phyloP scores from a whole-genome alignment of 23 red algal genomes.

The Chondrus crispus region DNA sequence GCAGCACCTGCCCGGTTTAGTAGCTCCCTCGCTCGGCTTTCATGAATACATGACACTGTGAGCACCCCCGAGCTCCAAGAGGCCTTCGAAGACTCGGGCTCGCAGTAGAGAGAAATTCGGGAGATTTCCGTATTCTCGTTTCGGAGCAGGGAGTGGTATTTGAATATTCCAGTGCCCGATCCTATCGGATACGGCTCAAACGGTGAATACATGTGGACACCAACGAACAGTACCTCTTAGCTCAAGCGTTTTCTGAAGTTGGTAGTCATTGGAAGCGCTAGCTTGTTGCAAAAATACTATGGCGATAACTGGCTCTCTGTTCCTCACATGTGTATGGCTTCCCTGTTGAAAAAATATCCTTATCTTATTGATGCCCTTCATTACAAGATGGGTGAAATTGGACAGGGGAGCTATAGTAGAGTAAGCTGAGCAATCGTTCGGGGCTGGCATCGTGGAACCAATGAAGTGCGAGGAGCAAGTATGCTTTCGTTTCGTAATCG shows the following conservation, averaged over 20 bases:
- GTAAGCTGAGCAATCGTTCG: slow-evolving; percentile 15
- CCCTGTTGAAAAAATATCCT: slow-evolving; percentile 32
- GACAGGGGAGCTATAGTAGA: slow-evolving; percentile 5
- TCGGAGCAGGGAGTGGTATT: slow-evolving; percentile 54
- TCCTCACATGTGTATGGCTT: slow-evolving; percentile 23
- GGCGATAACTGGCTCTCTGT: slow-evolving; percentile 55
- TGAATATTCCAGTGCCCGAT: slow-evolving; percentile 82
- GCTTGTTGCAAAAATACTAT: slow-evolving; percentile 32
- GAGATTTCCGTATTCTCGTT: slow-evolving; percentile 84
- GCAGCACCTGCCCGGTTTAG: slow-evolving; percentile 16
- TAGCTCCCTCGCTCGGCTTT: not conserved
- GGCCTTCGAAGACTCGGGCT: slow-evolving; percentile 52
- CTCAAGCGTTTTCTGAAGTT: slow-evolving; percentile 15
- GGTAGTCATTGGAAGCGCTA: slow-evolving; percentile 28
- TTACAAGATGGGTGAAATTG: slow-evolving; percentile 70
- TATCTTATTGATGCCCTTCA: slow-evolving; percentile 75
- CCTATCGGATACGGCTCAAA: slow-evolving; percentile 77
- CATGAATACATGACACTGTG: not conserved
- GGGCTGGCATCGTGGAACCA: slow-evolving; percentile 13
- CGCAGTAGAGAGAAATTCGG: slow-evolving; percentile 51
- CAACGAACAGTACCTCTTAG: not conserved
- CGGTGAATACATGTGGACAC: slow-evolving; percentile 64
- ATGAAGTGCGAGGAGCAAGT: slow-evolving; percentile 32
- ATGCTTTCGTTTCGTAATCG: slow-evolving; percentile 65
- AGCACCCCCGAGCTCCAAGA: not conserved